Conservation (phyloP, 257 asterid genomes). For the Sherardia arvensis region DNA sequence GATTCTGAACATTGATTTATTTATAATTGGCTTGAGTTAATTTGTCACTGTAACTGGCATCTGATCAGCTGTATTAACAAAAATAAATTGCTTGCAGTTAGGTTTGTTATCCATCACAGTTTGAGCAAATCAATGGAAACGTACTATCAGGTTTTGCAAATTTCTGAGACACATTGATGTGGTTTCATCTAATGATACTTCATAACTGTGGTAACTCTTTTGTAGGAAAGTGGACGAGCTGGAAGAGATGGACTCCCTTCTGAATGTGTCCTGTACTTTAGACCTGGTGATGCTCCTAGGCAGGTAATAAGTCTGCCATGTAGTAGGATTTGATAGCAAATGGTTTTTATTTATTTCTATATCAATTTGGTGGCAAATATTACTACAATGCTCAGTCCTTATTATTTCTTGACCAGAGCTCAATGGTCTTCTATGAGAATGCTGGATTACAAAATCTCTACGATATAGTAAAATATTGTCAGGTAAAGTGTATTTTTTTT, state of each 20-base stretch:
- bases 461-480: constrained; percentile 69
- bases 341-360: neutral
- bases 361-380: neutral
- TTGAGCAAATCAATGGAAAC: constrained; percentile 99
- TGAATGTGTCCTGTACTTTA: constrained; percentile 81
- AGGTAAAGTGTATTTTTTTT: constrained; percentile 40
- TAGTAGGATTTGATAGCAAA: constrained; percentile 1
- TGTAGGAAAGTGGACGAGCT: constrained; percentile 98
- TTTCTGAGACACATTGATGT: neutral
- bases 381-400: constrained; percentile 12
- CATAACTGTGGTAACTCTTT: constrained; percentile 20
- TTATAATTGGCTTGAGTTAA: no score
- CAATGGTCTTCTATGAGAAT: constrained; percentile 96
- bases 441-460: constrained; percentile 90
- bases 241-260: constrained; percentile 99
- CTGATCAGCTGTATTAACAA: constrained; percentile 7
- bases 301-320: constrained; percentile 53
- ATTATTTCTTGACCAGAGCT: constrained; percentile 57
- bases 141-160: constrained; percentile 74
- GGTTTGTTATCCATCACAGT: constrained; percentile 97
- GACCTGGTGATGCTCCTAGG: constrained; percentile 92
- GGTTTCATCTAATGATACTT: constrained; percentile 16
- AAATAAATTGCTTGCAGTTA: constrained; percentile 51
- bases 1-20: no score
- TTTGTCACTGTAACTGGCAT: no score